These are phyloP conservation scores for Boechera retrofracta DNA, from an alignment of 345 rosid species.

Conservation along the genomic window DNA sequence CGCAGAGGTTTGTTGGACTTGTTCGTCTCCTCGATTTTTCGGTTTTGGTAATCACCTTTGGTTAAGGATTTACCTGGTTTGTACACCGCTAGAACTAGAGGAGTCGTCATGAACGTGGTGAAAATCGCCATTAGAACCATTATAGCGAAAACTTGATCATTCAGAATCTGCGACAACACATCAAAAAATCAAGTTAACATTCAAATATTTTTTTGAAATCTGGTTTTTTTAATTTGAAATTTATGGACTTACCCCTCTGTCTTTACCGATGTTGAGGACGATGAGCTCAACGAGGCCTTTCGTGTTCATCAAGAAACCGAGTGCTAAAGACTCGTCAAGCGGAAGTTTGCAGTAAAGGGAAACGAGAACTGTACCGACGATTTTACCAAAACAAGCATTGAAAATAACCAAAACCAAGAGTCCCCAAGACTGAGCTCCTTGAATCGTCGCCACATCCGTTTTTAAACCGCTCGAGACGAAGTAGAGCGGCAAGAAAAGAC, in stretches of 20 bases:
- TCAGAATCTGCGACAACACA: conserved; percentile 50
- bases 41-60: conserved; percentile 48
- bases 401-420: conserved; percentile 56
- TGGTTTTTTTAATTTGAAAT: background rate
- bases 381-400: conserved; percentile 62
- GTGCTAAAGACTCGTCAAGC: conserved; percentile 54
- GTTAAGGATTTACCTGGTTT: conserved; percentile 54
- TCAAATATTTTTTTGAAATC: background rate
- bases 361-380: conserved; percentile 54
- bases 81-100: conserved; percentile 63
- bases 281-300: conserved; percentile 54
- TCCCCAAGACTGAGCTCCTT: conserved; percentile 56
- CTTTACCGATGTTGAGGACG: conserved; percentile 72
- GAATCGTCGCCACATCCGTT: conserved; percentile 55
- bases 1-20: conserved; percentile 50
- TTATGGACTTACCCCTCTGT: conserved; percentile 46
- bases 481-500: conserved; percentile 60
- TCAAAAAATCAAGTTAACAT: background rate
- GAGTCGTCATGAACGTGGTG: conserved; percentile 75
- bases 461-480: conserved; percentile 65
- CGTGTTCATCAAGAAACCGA: conserved; percentile 72
- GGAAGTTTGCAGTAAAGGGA: conserved; percentile 56
- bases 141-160: conserved; percentile 64
- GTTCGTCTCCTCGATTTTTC: conserved; percentile 51
- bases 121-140: conserved; percentile 70